Conservation (phyloP, 2,329 filamentous ascomycete species). For the Hypoxylon sp. region DNA sequence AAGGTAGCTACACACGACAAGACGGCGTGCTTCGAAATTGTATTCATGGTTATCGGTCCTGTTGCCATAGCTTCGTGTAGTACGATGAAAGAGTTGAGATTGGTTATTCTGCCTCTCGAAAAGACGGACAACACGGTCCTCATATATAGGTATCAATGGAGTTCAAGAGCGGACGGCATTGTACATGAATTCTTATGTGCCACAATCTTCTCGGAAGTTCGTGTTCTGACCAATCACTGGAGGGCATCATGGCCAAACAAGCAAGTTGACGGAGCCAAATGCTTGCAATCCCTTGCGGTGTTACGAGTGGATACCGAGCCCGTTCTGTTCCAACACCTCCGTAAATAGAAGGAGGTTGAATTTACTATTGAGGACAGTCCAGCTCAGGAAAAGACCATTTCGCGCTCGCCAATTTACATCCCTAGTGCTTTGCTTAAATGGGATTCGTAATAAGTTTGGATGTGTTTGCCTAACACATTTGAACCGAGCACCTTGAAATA, state of each 20-base stretch:
- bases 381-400: not conserved
- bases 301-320: slow-evolving; percentile 14
- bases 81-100: not conserved
- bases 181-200: not conserved
- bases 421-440: not conserved
- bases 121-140: not conserved
- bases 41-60: not conserved
- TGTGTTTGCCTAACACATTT: not conserved
- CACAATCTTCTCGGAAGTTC: slow-evolving; percentile 4
- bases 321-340: slow-evolving; percentile 24
- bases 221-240: slow-evolving; percentile 29
- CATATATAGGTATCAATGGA: not conserved
- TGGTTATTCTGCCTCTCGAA: not conserved
- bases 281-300: slow-evolving; percentile 13
- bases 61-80: not conserved
- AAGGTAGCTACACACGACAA: slow-evolving; percentile 21
- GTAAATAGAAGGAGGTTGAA: slow-evolving; percentile 9
- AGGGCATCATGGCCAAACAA: slow-evolving; percentile 6
- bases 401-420: slow-evolving; percentile 14
- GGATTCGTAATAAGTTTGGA: not conserved
- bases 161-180: not conserved
- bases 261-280: slow-evolving; percentile 18
- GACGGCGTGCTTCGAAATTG: not conserved
- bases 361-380: not conserved
- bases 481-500: not conserved